Conservation (phyloP, 352 stramenopile species). For the Stramenopiles sp. region DNA sequence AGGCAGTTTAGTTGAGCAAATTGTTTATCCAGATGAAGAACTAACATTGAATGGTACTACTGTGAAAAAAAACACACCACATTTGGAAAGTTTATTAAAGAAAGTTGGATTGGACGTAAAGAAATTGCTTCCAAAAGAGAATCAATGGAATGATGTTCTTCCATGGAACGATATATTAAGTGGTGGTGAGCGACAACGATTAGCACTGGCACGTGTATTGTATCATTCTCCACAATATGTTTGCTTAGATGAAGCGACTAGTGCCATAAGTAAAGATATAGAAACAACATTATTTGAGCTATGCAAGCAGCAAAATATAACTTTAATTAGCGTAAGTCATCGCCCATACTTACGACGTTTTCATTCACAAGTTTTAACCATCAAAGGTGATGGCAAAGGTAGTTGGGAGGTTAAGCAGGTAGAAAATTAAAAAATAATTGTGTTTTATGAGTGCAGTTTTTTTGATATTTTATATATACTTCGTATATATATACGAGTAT, state of each 20-base stretch:
- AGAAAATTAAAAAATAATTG: neutral
- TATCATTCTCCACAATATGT: neutral
- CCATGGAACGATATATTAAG: constrained; percentile 3
- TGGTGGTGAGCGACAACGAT: neutral
- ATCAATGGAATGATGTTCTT: neutral
- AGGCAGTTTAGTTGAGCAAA: neutral
- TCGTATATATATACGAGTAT: too few relatives aligned
- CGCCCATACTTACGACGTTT: neutral
- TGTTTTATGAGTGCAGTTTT: too few relatives aligned
- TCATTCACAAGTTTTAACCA: neutral
- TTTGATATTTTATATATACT: too few relatives aligned
- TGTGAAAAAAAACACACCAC: neutral
- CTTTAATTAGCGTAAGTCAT: neutral
- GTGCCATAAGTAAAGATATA: neutral
- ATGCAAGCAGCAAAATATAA: neutral
- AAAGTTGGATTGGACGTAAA: neutral
- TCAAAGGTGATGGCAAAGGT: neutral
- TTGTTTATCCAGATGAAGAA: neutral
- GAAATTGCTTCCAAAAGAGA: neutral
- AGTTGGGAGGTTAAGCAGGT: neutral
- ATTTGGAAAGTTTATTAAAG: neutral
- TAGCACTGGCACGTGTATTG: neutral
- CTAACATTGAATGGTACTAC: too few relatives aligned
- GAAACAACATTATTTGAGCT: neutral
- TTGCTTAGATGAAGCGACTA: neutral